Conservation (phyloP, 768 basidiomycete genomes). For the Amanita exitialis region DNA sequence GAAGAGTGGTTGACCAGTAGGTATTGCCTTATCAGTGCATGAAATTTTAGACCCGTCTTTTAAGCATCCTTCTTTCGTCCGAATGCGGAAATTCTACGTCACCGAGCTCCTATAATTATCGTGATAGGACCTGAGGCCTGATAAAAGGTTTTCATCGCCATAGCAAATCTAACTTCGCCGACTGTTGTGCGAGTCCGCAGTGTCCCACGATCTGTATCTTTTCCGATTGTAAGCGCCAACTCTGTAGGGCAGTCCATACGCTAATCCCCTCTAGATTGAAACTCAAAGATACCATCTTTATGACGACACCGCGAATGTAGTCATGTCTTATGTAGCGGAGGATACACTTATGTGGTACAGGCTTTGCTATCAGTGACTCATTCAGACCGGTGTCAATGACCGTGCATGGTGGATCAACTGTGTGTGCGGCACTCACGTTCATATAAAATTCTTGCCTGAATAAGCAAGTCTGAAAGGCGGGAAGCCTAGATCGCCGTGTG, state of each 20-base stretch:
- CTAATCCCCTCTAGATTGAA: slow-evolving; percentile 23
- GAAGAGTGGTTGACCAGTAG: slow-evolving; percentile 21
- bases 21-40: slow-evolving; percentile 1
- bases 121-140: slow-evolving; percentile 23
- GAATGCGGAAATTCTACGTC: slow-evolving; percentile 27
- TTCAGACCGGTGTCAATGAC: not conserved
- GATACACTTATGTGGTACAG: not conserved
- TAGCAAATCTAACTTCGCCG: slow-evolving; percentile 26
- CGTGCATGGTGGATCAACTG: not conserved
- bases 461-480: not conserved
- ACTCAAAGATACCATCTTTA: slow-evolving; percentile 33
- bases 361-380: no score
- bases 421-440: not conserved
- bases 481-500: not conserved
- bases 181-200: not conserved
- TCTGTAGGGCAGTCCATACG: no score
- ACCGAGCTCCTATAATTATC: slow-evolving; percentile 26
- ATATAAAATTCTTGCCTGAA: not conserved
- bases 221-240: slow-evolving; percentile 21
- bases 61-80: slow-evolving; percentile 23
- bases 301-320: slow-evolving; percentile 33
- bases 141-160: slow-evolving; percentile 6
- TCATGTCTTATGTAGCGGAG: not conserved
- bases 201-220: slow-evolving; percentile 12
- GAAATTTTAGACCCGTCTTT: slow-evolving; percentile 31